phyloP scores from a whole-genome alignment of 2,329 filamentous ascomycete species.

The Didymella glomerata region DNA sequence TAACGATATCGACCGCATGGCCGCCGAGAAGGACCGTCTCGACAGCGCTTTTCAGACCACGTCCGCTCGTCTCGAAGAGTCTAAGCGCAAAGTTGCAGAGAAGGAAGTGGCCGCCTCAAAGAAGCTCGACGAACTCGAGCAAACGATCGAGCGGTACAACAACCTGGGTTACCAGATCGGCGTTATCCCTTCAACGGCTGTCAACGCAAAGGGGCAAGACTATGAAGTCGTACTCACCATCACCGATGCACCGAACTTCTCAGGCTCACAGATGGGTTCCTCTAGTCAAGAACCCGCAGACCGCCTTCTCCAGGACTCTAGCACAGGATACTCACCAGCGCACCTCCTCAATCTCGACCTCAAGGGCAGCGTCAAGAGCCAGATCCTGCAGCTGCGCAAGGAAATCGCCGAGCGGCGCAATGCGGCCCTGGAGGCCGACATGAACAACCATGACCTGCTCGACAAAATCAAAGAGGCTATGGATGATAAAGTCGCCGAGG shows the following conservation, averaged over 20 bases:
- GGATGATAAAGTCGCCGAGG: slow-evolving; percentile 91
- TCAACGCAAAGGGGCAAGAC: slow-evolving; percentile 83
- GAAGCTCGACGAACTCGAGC: slow-evolving; percentile 91
- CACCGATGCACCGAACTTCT: slow-evolving; percentile 79
- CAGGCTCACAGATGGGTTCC: slow-evolving; percentile 58
- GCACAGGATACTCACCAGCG: slow-evolving; percentile 87
- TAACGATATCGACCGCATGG: slow-evolving; percentile 99
- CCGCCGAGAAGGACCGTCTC: slow-evolving; percentile 90
- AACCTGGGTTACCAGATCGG: slow-evolving; percentile 92
- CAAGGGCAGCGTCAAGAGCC: slow-evolving; percentile 80
- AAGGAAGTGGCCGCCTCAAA: slow-evolving; percentile 87
- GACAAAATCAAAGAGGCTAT: slow-evolving; percentile 97
- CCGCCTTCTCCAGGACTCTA: slow-evolving; percentile 80
- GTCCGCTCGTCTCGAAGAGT: slow-evolving; percentile 78
- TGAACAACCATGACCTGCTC: slow-evolving; percentile 92
- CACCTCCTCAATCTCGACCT: slow-evolving; percentile 91
- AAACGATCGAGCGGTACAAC: slow-evolving; percentile 89
- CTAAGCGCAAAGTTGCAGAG: slow-evolving; percentile 81
- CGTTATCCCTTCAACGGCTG: slow-evolving; percentile 83
- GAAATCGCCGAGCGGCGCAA: slow-evolving; percentile 91
- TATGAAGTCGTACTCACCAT: slow-evolving; percentile 88
- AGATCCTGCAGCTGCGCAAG: slow-evolving; percentile 80
- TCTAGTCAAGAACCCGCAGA: slow-evolving; percentile 65
- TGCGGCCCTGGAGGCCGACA: slow-evolving; percentile 83
- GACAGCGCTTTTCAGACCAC: slow-evolving; percentile 86